Conservation (phyloP, 106 monocot genomes). For the Allium sativum region DNA sequence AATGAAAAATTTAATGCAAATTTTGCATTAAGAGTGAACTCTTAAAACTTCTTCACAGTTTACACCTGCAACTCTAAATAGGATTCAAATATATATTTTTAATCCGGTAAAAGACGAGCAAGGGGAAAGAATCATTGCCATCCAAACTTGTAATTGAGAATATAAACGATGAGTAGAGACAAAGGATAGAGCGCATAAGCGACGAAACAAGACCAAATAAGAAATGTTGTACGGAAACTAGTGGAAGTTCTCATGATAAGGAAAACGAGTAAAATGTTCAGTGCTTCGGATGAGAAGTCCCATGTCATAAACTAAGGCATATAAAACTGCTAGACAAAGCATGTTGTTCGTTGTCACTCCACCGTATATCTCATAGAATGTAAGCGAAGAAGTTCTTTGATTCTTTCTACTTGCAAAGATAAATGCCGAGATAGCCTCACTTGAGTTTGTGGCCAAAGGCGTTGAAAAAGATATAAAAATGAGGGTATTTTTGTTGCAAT, state of each 20-base stretch:
- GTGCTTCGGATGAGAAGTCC: conserved; percentile 84
- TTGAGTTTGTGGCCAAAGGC: conserved; percentile 77
- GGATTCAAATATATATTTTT: too few species aligned
- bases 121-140: conserved; percentile 40
- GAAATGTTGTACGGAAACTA: conserved; percentile 83
- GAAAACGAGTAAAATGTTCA: conserved; percentile 70
- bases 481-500: conserved; percentile 61
- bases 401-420: conserved; percentile 71
- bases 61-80: too few species aligned
- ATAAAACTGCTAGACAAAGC: conserved; percentile 76
- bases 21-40: too few species aligned
- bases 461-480: conserved; percentile 73
- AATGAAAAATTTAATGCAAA: too few species aligned
- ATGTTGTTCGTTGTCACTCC: conserved; percentile 96
- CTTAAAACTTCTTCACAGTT: too few species aligned
- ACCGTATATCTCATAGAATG: conserved; percentile 83
- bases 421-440: conserved; percentile 69
- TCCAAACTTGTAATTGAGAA: conserved; percentile 60
- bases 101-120: too few species aligned
- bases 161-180: conserved; percentile 60
- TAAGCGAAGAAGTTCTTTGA: conserved; percentile 54
- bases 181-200: conserved; percentile 63
- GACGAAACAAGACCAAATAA: conserved; percentile 68
- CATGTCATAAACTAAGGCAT: conserved; percentile 68
- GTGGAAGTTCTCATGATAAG: conserved; percentile 73